Conservation (phyloP, 345 rosid genomes). For the Boechera stricta region DNA sequence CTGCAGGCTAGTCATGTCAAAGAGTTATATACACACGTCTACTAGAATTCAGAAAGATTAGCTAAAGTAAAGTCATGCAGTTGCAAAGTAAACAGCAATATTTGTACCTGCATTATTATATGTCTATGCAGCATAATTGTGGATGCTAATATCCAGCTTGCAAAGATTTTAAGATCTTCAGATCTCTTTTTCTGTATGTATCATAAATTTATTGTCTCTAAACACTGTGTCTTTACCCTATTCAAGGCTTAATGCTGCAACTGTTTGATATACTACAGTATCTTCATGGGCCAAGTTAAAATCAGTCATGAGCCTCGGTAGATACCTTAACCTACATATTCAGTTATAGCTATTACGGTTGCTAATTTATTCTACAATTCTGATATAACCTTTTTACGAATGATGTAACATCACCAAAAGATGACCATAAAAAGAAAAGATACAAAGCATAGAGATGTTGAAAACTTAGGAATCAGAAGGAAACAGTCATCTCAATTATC, state of each 20-base stretch:
- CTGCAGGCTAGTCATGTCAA: slow-evolving; percentile 63
- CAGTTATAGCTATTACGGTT: slow-evolving; percentile 3
- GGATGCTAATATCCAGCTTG: neutral
- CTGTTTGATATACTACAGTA: slow-evolving; percentile 17
- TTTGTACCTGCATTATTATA: neutral
- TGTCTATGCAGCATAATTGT: neutral
- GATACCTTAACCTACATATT: slow-evolving; percentile 13
- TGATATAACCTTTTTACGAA: neutral
- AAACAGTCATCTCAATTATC: slow-evolving; percentile 37
- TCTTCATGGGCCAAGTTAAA: slow-evolving; percentile 16
- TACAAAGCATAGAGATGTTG: slow-evolving; percentile 33
- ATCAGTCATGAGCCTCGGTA: slow-evolving; percentile 2
- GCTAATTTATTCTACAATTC: neutral
- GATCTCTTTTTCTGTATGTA: slow-evolving; percentile 3
- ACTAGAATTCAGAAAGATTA: slow-evolving; percentile 48
- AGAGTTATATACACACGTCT: slow-evolving; percentile 43
- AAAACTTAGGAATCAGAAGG: slow-evolving; percentile 35
- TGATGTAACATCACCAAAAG: slow-evolving; percentile 42
- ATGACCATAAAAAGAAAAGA: slow-evolving; percentile 32
- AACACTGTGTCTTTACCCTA: slow-evolving; percentile 33
- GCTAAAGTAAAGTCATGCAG: slow-evolving; percentile 45
- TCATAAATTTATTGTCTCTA: slow-evolving; percentile 24
- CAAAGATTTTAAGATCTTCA: slow-evolving; percentile 4
- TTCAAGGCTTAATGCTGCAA: slow-evolving; percentile 21
- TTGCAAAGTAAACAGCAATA: slow-evolving; percentile 23